Evolutionary conservation across 768 basidiomycete species (phyloP), one percentile per base, ranked within the genome.

Genomic region (Suillus lakei): DNA sequence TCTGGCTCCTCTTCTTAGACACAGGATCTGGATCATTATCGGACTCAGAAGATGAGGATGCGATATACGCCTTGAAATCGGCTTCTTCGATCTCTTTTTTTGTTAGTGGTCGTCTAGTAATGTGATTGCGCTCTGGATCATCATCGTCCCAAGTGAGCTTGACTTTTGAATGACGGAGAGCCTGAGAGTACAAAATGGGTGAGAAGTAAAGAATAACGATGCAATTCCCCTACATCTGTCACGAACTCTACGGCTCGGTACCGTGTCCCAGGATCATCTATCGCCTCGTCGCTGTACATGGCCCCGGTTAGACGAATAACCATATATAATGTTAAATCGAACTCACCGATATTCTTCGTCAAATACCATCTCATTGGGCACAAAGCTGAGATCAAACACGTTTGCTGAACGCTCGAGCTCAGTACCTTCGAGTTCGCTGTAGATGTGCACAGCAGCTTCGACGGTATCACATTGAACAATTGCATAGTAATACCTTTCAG

Each of bases 91-190:
- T 90, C 74, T 98, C 95, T 73, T 95, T 90, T 61, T 86, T 85
- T 0, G 92, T 87, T 48, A 98, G 81, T 1, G 82, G 81, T 26
- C 95, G 90, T 54, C 95, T 88, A 1, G 96, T 94, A 58, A 96
- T 71, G 51, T 88, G 88, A 64, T 84, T 85, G 46, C 97, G 90
- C 72, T 96, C 92, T 0, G 93, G 90, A 69, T 99, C 96, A 76
- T 99, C 98, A 62, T 96, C 93, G 69, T 99, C 98, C 98, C 98
- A 99, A 5, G 96, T 98, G 38, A 99, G 85, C 73, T 94, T 98
- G 66, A 99, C 97, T 82, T 95, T 98, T 16, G 98, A 99, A 75
- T 99, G 96, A 6, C 97, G 91, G 6, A 99, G 86, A 12, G 97
- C 97, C 96, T 98, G 68, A 41, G 16, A 65, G 30, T 54, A 56